These are phyloP conservation scores for Stenocarpella maydis DNA, from an alignment of 2,329 filamentous ascomycete species.

Conservation along the genomic window DNA sequence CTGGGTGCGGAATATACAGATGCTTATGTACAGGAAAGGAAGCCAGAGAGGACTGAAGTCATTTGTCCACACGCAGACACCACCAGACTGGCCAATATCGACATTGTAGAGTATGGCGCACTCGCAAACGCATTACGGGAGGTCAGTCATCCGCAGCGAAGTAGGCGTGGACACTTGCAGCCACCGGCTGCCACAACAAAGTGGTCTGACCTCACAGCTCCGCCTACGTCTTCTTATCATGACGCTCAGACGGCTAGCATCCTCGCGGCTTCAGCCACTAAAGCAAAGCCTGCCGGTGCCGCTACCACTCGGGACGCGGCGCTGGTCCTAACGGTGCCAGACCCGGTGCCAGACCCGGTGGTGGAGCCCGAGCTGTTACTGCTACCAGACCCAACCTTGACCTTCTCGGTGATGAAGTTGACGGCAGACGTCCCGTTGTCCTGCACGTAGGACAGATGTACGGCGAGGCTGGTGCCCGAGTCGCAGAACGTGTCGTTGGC, in stretches of 20 bases:
- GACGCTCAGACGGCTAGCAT: background rate
- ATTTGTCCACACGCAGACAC: background rate
- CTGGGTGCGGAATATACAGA: background rate
- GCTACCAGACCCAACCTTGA: conserved; percentile 29
- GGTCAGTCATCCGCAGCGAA: no score
- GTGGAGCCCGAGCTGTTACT: conserved; percentile 2
- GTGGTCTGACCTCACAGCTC: background rate
- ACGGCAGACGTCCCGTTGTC: conserved; percentile 39
- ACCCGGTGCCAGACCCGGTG: background rate
- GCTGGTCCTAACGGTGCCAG: no score
- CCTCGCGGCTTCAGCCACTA: background rate
- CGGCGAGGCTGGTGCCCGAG: conserved; percentile 34
- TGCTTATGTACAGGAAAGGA: background rate
- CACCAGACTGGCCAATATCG: background rate
- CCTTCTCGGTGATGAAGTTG: conserved; percentile 38
- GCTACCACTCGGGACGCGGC: background rate
- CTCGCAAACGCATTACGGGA: background rate
- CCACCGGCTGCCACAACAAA: no score
- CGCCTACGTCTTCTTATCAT: background rate
- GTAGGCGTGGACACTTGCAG: background rate
- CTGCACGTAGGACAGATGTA: conserved; percentile 40
- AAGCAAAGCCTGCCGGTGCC: background rate
- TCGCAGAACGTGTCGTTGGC: conserved; percentile 42
- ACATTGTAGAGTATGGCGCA: no score
- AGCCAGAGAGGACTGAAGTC: background rate